Evolutionary conservation across 2,329 filamentous ascomycete species (phyloP), one percentile per base, ranked within the genome.

Genomic region (Cladosporium sp.): DNA sequence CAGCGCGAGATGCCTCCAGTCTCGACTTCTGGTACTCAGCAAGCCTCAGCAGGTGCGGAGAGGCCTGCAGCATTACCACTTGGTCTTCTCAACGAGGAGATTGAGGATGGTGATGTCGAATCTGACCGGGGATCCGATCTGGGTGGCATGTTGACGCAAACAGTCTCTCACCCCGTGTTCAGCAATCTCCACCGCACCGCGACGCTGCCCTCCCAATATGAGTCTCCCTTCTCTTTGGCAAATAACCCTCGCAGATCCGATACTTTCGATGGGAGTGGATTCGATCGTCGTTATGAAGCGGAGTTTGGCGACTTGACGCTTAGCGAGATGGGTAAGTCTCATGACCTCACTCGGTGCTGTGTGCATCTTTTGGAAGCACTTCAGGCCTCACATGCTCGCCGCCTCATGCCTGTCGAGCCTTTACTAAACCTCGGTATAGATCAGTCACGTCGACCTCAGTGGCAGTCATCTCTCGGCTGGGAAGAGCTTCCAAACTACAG

Each of bases 381-480:
- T 4, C 20, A 8, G n/a, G n/a, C 20, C 24, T 44, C 36, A 39
- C 36, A 39, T 39, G 36, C 36, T 39, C 28, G 9, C 12, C 8
- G 28, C 8, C 12, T 2, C 12, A 32, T 10, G 28, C 17, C 40
- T 9, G 19, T 10, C 1, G n/a, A 22, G 17, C 34, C 34, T 8
- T 20, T 37, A 52, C 42, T 49, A n/a, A 34, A 36, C 44, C 37
- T 56, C 17, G n/a, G 19, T 45, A 49, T 44, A 60, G 24, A 55
- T 44, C 60, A 58, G 52, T 20, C 49, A 53, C 64, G 66, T 50
- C 68, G 69, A 37, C 61, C 67, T 24, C 82, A 84, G 60, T 91
- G 88, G 88, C 86, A 89, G 63, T 88, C 82, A 64, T 85, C 85
- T 5, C 78, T 86, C n/a, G 85, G 83, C 1, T 88, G 89, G 68